phyloP scores from a whole-genome alignment of 2,329 filamentous ascomycete species.

The Periconia sp. region DNA sequence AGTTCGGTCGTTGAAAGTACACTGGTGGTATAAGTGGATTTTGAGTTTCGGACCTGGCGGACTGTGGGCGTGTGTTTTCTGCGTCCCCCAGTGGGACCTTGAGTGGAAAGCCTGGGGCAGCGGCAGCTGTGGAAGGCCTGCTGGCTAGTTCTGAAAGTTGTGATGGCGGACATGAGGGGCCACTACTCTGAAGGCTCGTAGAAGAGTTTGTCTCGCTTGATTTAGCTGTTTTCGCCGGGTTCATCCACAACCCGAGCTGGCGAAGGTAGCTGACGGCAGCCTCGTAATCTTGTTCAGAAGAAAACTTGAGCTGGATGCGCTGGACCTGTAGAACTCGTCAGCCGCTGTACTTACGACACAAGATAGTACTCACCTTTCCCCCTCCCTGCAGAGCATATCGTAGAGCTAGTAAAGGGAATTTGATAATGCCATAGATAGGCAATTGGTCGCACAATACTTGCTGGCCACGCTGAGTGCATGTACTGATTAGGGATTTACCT shows the following conservation, averaged over 20 bases:
- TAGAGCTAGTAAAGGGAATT: constrained; percentile 48
- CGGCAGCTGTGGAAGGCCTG: constrained; percentile 29
- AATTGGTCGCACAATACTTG: constrained; percentile 47
- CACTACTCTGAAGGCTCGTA: constrained; percentile 7
- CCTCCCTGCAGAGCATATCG: constrained; percentile 46
- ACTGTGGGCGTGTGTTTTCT: constrained; percentile 18
- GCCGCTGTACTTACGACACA: constrained; percentile 1
- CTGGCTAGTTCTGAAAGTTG: constrained; percentile 30
- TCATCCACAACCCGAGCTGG: constrained; percentile 41
- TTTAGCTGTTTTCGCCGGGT: constrained; percentile 11
- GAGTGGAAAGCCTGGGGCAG: constrained; percentile 11
- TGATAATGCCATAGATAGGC: constrained; percentile 52
- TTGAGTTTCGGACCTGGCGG: constrained; percentile 19
- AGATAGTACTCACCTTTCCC: constrained; percentile 31
- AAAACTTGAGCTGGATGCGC: constrained; percentile 54
- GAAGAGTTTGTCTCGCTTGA: neutral
- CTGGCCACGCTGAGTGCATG: constrained; percentile 29
- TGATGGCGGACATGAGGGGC: constrained; percentile 34
- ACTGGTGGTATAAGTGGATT: constrained; percentile 31
- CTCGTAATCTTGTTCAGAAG: constrained; percentile 45
- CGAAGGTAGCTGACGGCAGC: constrained; percentile 38
- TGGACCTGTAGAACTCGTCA: constrained; percentile 41
- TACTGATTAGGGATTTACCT: constrained; percentile 22
- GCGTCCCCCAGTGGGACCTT: constrained; percentile 14
- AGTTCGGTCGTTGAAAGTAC: constrained; percentile 31